Percentiles rank a stretch among this genome's conserved stretches.
Evolutionary conservation across 305 asterid genomes (phyloP).

Genomic region (Coffea humblotiana): DNA sequence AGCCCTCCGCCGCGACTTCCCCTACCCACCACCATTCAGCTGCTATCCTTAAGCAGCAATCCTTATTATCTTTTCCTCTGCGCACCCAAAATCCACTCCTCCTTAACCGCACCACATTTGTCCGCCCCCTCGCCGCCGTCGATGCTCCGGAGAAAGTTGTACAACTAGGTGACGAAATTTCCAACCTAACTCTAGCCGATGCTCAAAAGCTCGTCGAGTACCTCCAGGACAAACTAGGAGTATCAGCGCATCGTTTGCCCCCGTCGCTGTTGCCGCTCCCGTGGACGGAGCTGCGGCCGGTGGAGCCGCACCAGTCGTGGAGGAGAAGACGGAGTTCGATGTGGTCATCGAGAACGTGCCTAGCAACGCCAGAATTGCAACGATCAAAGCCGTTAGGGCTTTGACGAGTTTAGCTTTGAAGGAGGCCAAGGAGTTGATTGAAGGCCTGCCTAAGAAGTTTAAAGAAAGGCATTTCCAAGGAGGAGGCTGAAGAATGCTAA

Average conservation of each 20-base stretch:
- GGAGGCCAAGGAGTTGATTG: constrained; percentile 88
- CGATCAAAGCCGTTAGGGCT: constrained; percentile 87
- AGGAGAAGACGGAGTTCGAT: constrained; percentile 90
- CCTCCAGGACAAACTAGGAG: constrained; percentile 92
- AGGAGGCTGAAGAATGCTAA: constrained; percentile 90
- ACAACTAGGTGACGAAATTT: constrained; percentile 80
- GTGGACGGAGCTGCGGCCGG: constrained; percentile 31
- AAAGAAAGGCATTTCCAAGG: constrained; percentile 78
- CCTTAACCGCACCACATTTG: constrained; percentile 47
- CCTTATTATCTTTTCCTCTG: constrained; percentile 38
- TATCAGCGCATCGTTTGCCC: constrained; percentile 88
- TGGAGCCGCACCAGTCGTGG: constrained; percentile 56
- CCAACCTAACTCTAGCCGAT: constrained; percentile 69
- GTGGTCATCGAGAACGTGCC: constrained; percentile 86
- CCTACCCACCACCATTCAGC: constrained; percentile 25
- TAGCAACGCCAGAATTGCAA: constrained; percentile 65
- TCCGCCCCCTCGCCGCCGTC: constrained; percentile 69
- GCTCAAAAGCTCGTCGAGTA: constrained; percentile 95
- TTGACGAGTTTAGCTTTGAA: constrained; percentile 71
- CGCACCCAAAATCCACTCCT: constrained; percentile 23
- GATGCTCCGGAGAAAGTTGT: constrained; percentile 88
- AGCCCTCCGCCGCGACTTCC: constrained; percentile 20
- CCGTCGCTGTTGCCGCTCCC: constrained; percentile 60
- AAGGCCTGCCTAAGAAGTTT: constrained; percentile 92
- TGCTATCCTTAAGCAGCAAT: constrained; percentile 42